phyloP scores from a whole-genome alignment of 1,139 yeast genomes.

The Protomyces gravidus region DNA sequence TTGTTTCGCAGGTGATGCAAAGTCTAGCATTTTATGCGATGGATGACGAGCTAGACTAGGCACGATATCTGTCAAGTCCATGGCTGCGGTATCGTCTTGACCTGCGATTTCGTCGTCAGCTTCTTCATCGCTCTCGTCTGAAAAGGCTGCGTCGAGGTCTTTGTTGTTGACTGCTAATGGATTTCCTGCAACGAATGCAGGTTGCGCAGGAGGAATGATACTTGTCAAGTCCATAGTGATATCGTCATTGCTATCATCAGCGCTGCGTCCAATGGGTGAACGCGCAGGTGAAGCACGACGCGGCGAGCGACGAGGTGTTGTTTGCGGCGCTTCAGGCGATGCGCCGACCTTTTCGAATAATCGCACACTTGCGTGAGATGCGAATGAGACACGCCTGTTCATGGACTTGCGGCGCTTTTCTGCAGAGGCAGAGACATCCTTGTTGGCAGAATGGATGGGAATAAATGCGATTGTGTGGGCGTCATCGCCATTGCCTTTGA shows the following conservation, averaged over 20 bases:
- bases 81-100: conserved; percentile 12
- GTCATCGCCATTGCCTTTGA: conserved; percentile 26
- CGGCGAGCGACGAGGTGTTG: conserved; percentile 1
- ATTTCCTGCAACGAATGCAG: not conserved
- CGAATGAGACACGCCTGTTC: conserved; percentile 36
- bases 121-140: not conserved
- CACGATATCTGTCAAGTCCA: conserved; percentile 16
- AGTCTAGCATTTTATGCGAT: not conserved
- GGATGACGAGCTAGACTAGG: conserved; percentile 1
- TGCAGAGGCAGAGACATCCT: conserved; percentile 7
- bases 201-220: conserved; percentile 16
- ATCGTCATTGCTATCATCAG: conserved; percentile 31
- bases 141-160: not conserved
- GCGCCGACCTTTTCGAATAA: conserved; percentile 24
- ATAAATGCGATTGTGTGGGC: conserved; percentile 27
- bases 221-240: conserved; percentile 35
- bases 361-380: conserved; percentile 34
- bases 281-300: conserved; percentile 10
- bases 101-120: conserved; percentile 1
- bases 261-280: not conserved
- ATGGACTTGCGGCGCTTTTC: conserved; percentile 29
- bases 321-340: conserved; percentile 10
- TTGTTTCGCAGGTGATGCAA: not conserved
- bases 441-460: conserved; percentile 16
- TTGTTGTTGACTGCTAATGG: not conserved